Evolutionary conservation across 2,329 filamentous ascomycete genomes (phyloP), one percentile per base, ranked within the genome.

Genomic region (Hypoxylon sp.): DNA sequence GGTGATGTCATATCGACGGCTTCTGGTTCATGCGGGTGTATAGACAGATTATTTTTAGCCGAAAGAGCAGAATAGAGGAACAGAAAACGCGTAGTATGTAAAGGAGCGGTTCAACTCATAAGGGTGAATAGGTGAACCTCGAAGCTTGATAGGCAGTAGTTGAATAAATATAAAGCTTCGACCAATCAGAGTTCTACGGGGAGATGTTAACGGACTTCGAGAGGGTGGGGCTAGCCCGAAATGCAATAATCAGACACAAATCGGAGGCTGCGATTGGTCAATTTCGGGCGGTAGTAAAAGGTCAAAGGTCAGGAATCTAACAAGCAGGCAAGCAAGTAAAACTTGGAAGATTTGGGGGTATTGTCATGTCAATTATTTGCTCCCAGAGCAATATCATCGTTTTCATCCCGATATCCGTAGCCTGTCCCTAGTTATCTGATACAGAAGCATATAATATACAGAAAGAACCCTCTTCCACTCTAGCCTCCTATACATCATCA

Each of bases 401-500:
- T 50, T 55, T 65, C 67, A 49, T 65, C 13, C 58, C 51, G 52
- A 57, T 63, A 25, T 51, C 34, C 61, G 46, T 58, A 28, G 43
- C 64, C 64, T 58, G 38, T 56, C 61, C 64, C 67, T 62, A 59
- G 21, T 59, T 36, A 41, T 46, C 65, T 53, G 36, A 67, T 17
- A 63, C 56, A 65, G 52, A 66, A 69, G 48, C 60, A 71, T 64
- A 67, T 41, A 61, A 64, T 69, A 62, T 61, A 69, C 59, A 67
- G 41, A 60, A 49, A 25, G 25, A 53, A 52, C 41, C 9, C 17
- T 7, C 38, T 48, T 13, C 32, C 23, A 51, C 11, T 30, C 30
- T 63, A n/a, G 17, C 55, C 34, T 51, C 60, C 65, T 65, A 75
- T 63, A 65, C 69, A 32, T 75, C 75, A 55, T 78, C 76, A 28